phyloP scores from a whole-genome alignment of 2,329 filamentous ascomycete genomes.

The Cordyceps cicadae region DNA sequence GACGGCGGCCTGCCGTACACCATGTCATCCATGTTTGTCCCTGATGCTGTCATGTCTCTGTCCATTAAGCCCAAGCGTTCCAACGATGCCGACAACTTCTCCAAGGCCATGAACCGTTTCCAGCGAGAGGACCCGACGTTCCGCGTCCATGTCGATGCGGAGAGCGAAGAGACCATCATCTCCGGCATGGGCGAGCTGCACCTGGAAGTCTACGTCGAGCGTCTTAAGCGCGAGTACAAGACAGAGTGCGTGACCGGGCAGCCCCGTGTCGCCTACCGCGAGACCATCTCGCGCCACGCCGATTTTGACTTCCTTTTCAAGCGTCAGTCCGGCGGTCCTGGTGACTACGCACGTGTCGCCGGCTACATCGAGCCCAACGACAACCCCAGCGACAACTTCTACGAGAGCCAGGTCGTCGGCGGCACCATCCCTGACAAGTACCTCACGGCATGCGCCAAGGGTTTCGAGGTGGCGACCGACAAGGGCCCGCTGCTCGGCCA shows the following conservation, averaged over 20 bases:
- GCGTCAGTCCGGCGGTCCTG: slow-evolving; percentile 91
- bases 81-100: slow-evolving; percentile 89
- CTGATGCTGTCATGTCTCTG: slow-evolving; percentile 94
- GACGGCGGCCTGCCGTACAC: slow-evolving; percentile 86
- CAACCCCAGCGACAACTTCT: slow-evolving; percentile 64
- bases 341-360: slow-evolving; percentile 87
- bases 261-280: slow-evolving; percentile 92
- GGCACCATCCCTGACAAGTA: slow-evolving; percentile 94
- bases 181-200: slow-evolving; percentile 98
- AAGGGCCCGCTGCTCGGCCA: slow-evolving; percentile 90
- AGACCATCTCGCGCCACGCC: slow-evolving; percentile 74
- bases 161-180: slow-evolving; percentile 95
- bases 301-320: slow-evolving; percentile 90
- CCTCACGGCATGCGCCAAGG: slow-evolving; percentile 88
- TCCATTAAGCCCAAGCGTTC: slow-evolving; percentile 94
- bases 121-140: slow-evolving; percentile 98
- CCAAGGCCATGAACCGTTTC: slow-evolving; percentile 97
- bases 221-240: slow-evolving; percentile 92
- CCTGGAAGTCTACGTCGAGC: slow-evolving; percentile 94
- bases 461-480: slow-evolving; percentile 73
- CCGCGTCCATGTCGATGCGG: slow-evolving; percentile 82
- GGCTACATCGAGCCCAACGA: slow-evolving; percentile 86
- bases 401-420: slow-evolving; percentile 80
- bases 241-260: slow-evolving; percentile 94
- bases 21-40: slow-evolving; percentile 98